phyloP scores from a whole-genome alignment of 768 basidiomycete species.

The Myochromella boudieri region DNA sequence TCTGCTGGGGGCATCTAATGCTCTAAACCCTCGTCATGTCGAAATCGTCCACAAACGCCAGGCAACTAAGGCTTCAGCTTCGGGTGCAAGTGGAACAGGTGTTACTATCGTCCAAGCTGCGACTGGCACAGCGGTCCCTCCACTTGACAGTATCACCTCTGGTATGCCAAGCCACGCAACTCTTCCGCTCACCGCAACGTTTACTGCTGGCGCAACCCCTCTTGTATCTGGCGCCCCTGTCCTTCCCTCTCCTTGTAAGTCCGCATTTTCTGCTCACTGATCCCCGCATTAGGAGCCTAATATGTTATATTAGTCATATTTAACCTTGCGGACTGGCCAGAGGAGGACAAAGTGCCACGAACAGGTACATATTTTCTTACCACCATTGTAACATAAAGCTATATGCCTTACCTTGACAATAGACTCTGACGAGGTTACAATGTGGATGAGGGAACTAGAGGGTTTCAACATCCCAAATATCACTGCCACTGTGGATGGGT shows the following conservation, averaged over 20 bases:
- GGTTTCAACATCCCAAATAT: slow-evolving; percentile 68
- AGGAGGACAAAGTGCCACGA: slow-evolving; percentile 57
- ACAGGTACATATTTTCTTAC: slow-evolving; percentile 42
- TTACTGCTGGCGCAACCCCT: slow-evolving; percentile 56
- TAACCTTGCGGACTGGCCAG: slow-evolving; percentile 51
- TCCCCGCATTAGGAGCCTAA: background rate
- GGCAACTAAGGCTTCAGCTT: slow-evolving; percentile 12
- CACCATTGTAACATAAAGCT: background rate
- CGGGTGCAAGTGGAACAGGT: slow-evolving; percentile 20
- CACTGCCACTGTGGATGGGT: slow-evolving; percentile 63
- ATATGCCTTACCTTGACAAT: background rate
- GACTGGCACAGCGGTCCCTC: slow-evolving; percentile 50
- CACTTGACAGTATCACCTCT: slow-evolving; percentile 56
- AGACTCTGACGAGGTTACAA: slow-evolving; percentile 62
- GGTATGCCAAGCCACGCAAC: slow-evolving; percentile 61
- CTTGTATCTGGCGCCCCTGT: slow-evolving; percentile 64
- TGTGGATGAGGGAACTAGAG: slow-evolving; percentile 78
- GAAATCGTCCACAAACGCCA: slow-evolving; percentile 39
- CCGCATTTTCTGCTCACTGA: slow-evolving; percentile 1
- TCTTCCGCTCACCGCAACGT: slow-evolving; percentile 51
- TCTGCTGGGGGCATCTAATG: slow-evolving; percentile 20
- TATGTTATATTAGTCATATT: slow-evolving; percentile 24
- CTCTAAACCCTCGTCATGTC: slow-evolving; percentile 17
- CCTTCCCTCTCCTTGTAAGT: slow-evolving; percentile 65
- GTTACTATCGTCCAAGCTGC: slow-evolving; percentile 48